Percentiles rank a stretch among this genome's conserved stretches.
Conservation (phyloP, 108 stramenopile genomes). For the Schizochytrium sp. region DNA sequence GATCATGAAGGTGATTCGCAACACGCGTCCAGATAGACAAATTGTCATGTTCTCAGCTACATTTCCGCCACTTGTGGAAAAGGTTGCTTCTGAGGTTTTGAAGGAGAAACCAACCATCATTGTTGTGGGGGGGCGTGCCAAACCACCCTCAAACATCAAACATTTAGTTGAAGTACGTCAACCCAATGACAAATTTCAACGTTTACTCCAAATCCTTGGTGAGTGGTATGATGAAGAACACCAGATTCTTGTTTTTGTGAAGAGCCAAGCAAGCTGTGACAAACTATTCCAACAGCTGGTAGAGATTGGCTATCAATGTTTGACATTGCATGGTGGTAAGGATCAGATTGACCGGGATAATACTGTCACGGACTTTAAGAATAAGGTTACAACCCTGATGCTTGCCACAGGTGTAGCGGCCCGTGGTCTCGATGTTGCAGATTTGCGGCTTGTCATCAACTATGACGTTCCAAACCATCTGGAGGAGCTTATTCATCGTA, state of each 20-base stretch:
- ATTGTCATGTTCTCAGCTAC: constrained; percentile 98
- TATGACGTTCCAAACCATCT: constrained; percentile 96
- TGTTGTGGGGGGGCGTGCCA: constrained; percentile 93
- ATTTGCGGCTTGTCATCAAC: constrained; percentile 87
- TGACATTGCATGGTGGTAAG: constrained; percentile 97
- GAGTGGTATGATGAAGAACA: constrained; percentile 92
- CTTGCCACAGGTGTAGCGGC: constrained; percentile 95
- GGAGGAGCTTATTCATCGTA: constrained; percentile 98
- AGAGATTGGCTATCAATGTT: constrained; percentile 89
- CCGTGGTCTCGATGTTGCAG: constrained; percentile 94
- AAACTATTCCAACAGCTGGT: constrained; percentile 91
- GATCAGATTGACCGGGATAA: constrained; percentile 98
- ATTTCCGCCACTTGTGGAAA: constrained; percentile 94
- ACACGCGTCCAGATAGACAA: constrained; percentile 93
- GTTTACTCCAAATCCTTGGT: constrained; percentile 95
- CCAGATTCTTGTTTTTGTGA: constrained; percentile 93
- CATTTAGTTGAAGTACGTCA: constrained; percentile 92
- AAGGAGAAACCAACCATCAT: constrained; percentile 89
- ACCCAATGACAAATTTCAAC: constrained; percentile 95
- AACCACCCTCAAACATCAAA: constrained; percentile 91
- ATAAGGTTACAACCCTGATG: constrained; percentile 85
- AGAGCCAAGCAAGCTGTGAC: constrained; percentile 93
- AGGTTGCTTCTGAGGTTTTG: constrained; percentile 86
- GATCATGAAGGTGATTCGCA: constrained; percentile 89
- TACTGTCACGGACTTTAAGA: constrained; percentile 97